phyloP scores from a whole-genome alignment of 2,329 filamentous ascomycete genomes.

The Colletotrichum gloeosporioides region DNA sequence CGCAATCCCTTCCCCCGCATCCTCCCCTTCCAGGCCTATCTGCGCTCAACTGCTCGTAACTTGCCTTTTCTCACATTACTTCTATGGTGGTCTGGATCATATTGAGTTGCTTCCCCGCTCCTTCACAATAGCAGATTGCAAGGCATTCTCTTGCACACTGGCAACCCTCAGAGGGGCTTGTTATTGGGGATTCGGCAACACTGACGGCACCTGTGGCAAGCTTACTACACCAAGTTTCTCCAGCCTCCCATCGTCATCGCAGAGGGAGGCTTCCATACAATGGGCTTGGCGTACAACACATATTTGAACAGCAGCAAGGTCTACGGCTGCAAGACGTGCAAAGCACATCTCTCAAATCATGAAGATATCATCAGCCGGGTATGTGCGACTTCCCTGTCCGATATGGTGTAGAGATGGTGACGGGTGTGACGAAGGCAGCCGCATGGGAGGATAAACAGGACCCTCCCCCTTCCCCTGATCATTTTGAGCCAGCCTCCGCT shows the following conservation, averaged over 20 bases:
- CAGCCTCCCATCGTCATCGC: background rate
- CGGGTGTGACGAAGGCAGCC: background rate
- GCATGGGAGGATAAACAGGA: background rate
- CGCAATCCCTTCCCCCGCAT: background rate
- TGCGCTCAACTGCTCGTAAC: background rate
- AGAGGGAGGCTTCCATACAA: conserved; percentile 40
- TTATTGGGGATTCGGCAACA: background rate
- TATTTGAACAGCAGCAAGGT: conserved; percentile 88
- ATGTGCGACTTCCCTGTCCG: conserved; percentile 38
- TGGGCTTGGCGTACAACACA: conserved; percentile 91
- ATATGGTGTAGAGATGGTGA: background rate
- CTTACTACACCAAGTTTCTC: background rate
- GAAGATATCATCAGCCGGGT: conserved; percentile 96
- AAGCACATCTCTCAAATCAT: conserved; percentile 92
- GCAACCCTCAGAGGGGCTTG: background rate
- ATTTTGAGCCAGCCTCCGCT: background rate
- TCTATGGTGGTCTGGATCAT: background rate
- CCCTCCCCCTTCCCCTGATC: background rate
- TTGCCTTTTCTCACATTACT: background rate
- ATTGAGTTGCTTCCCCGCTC: background rate
- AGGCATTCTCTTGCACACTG: background rate
- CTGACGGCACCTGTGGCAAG: background rate
- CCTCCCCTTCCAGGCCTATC: background rate
- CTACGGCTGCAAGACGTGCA: conserved; percentile 93
- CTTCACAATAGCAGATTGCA: background rate